Base-by-base conservation (phyloP, 1,139 yeast species). In the Debaryomyces fabryi region DNA sequence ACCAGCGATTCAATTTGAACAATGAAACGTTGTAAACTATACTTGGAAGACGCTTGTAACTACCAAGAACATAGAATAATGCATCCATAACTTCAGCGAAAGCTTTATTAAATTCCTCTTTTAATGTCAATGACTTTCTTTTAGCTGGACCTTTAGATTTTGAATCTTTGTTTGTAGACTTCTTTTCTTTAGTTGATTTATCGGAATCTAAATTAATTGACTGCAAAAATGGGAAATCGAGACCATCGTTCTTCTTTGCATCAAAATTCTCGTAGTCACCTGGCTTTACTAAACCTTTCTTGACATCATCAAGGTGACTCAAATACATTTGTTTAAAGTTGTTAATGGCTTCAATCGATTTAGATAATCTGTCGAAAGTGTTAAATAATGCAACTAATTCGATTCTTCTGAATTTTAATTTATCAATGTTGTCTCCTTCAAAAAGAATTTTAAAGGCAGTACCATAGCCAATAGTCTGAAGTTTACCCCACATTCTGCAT, bases 401-500 rank as follows among this genome's bases (percentile, higher is more conserved):
- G 51, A 89, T 84, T 58, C 96, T 85, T 46, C 92, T 82, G 60
- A 91, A 79, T 49, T 75, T 72, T 52, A 74, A 64, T 36, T 74
- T 69, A 40, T 68, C 71, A 43, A 73, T 72, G 41, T 60, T 62
- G 51, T 87, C 79, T 46, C 64, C 59, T 65, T 93, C 99, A 63
- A 93, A 90, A 52, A 93, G 72, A 23, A 92, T 79, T 68, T 93
- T 93, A 62, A 95, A 78, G 1, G 97, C 96, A 16, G 99, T 93
- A 21, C 98, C 99, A 65, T 93, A 93, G 23, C 99, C 99, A 18
- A 95, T 90, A 1, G 96, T 90, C 72, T 93, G 99, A 24, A 93
- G 81, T 68, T 95, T 93, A 15, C 99, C 99, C 99, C 99, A 93
- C 71, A 95, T 76, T 62, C 98, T 82, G 67, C 99, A 93, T 64